phyloP scores from a whole-genome alignment of 176 grass and related monocot genomes.

The Rhynchospora pubera region DNA sequence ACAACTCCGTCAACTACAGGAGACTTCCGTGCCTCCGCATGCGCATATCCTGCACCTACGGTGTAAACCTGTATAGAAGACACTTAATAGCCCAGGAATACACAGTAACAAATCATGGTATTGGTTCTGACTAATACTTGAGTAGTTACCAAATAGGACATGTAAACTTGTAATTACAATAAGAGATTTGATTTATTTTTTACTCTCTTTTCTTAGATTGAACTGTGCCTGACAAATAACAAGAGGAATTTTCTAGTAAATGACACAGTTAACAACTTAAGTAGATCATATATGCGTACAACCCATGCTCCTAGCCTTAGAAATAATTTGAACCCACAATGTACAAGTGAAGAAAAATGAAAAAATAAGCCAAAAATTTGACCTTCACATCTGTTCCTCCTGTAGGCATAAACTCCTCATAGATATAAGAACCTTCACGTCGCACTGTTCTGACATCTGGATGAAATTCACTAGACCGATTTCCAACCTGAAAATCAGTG shows the following conservation, averaged over 20 bases:
- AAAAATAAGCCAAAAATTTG: constrained; percentile 6
- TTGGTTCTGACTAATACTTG: neutral
- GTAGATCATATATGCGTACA: neutral
- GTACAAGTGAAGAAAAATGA: constrained; percentile 9
- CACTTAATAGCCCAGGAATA: constrained; percentile 15
- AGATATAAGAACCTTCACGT: constrained; percentile 90
- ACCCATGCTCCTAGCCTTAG: neutral
- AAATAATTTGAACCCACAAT: neutral
- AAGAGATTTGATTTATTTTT: neutral
- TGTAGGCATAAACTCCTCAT: constrained; percentile 98
- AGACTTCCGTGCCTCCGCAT: constrained; percentile 95
- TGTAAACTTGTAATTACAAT: neutral
- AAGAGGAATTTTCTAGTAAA: neutral
- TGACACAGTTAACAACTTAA: neutral
- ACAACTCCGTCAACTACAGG: constrained; percentile 98
- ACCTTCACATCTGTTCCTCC: constrained; percentile 99
- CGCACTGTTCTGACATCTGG: constrained; percentile 85
- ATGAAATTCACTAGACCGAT: constrained; percentile 91
- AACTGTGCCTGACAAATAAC: neutral
- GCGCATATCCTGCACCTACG: constrained; percentile 82
- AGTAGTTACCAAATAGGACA: neutral
- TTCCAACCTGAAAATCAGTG: constrained; percentile 58
- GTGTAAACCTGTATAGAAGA: constrained; percentile 70
- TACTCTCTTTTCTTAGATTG: neutral
- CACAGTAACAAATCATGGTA: neutral